Evolutionary conservation across 1,284 basidiomycete species (phyloP).

Genomic region (Ustilago hordei): DNA sequence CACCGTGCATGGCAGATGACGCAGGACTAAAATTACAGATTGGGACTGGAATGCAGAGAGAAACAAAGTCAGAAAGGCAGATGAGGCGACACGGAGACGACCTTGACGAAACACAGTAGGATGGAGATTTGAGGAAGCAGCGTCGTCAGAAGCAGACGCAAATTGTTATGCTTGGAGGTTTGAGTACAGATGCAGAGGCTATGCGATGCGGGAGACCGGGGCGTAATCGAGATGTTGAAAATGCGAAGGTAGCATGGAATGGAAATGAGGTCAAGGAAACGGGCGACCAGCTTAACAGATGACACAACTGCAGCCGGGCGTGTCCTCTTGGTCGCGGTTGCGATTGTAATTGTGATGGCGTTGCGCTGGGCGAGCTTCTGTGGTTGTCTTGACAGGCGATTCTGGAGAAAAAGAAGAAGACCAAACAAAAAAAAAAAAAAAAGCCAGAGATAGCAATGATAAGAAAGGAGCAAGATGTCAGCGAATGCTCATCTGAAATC

Average conservation of each 20-base stretch:
- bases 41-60: too few relatives aligned
- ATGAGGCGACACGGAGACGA: neutral
- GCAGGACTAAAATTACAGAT: neutral
- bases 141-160: neutral
- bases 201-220: neutral
- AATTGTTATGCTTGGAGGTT: neutral
- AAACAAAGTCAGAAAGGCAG: neutral
- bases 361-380: neutral
- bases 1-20: neutral
- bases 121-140: neutral
- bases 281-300: conserved; percentile 24
- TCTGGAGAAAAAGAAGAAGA: neutral
- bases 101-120: neutral
- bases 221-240: neutral
- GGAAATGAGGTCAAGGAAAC: neutral
- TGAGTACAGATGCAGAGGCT: conserved; percentile 3
- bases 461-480: neutral
- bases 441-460: neutral
- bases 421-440: too few relatives aligned
- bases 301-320: conserved; percentile 45
- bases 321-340: conserved; percentile 14
- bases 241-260: neutral
- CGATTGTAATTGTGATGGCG: conserved; percentile 2
- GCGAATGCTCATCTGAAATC: neutral
- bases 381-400: conserved; percentile 15